Evolutionary conservation across 768 basidiomycete genomes (phyloP), one percentile per base, ranked within the genome.

Genomic region (Paxillus involutus): DNA sequence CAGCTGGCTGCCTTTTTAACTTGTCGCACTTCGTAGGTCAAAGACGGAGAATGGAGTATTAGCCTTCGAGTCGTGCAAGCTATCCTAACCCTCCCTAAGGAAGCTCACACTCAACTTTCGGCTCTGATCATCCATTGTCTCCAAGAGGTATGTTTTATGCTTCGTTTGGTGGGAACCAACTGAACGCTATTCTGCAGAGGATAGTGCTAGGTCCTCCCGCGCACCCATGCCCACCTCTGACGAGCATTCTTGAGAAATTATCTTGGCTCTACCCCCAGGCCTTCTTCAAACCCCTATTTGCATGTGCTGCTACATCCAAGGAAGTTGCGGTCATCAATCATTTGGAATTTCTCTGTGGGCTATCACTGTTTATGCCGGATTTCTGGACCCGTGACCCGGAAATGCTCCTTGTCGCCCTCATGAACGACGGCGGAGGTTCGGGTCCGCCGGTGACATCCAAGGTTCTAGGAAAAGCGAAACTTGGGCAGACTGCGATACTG

Each of bases 221-320:
- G 14, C 62, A 71, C 51, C 82, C 82, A 4, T 78, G 66, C 40
- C 63, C 70, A 2, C 66, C 72, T 2, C 69, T 91, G 0, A 75
- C 80, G 5, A 69, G 73, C 33, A 73, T 91, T 40, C 71, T 90
- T 2, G 72, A 78, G 32, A 69, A 68, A 14, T 58, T 86, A 17
- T 82, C 86, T 2, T 71, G 75, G 43, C 58, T 68, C 14, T 77
- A 80, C 52, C 88, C 88, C 0, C 83, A 79, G 47, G 55, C 84
- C 0, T 89, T 91, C 68, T 90, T 82, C 73, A 88, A 84, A 63
- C 85, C 86, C 0, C 68, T 91, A 8, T 88, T 91, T 61, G 69
- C 77, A 0, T 88, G 86, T 56, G 86, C 89, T 0, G 81, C 82
- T 3, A 83, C 86, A 0, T 74, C 76, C 41, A 86, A 85, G 59